Evolutionary conservation across 2,329 filamentous ascomycete genomes (phyloP), one percentile per base, ranked within the genome.

Genomic region (Hypoxylon sp.): DNA sequence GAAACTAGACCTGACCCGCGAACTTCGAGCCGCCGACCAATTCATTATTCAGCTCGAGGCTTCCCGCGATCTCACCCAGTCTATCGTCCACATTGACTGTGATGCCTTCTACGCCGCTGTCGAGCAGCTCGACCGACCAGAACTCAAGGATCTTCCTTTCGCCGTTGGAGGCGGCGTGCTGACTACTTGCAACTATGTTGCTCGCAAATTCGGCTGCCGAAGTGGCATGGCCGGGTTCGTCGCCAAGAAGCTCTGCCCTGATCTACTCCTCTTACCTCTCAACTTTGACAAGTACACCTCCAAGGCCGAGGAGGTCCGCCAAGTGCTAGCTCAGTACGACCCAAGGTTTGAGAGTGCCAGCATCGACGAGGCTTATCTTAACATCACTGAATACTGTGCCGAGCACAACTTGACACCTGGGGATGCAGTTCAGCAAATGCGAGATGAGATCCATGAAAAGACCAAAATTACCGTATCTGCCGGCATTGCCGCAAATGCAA

Each of bases 21-120:
- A 97, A 66, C 81, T 91, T 31, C 90, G 92, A 49, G 89, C 89
- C 64, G 94, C 93, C 20, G 95, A 98, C 78, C 90, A 93, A 68
- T 89, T 93, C 68, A 90, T 98, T 59, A 85, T 90, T 0, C 90
- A 95, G 74, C 86, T 98, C 20, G 96, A 99, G 76, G 78, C 90
- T 6, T 85, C 87, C 1, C 88, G 96, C 51, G 95, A 98, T 76
- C 83, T 99, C 37, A 91, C 90, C 0, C 96, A 98, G 78, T 85
- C 89, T 64, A 89, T 98, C 25, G 91, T 98, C 0, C 96, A 99
- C 78, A 88, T 98, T 53, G 96, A 99, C 79, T 98, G 96, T 80
- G 96, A 99, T 83, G 96, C 96, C 14, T 99, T 99, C 80, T 99
- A 96, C 77, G 96, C 96, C 0, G 94, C 96, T 0, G 96, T 98